These are phyloP conservation scores for Ophiorrhiza pumila DNA, from an alignment of 257 asterid genomes.

Conservation along the genomic window DNA sequence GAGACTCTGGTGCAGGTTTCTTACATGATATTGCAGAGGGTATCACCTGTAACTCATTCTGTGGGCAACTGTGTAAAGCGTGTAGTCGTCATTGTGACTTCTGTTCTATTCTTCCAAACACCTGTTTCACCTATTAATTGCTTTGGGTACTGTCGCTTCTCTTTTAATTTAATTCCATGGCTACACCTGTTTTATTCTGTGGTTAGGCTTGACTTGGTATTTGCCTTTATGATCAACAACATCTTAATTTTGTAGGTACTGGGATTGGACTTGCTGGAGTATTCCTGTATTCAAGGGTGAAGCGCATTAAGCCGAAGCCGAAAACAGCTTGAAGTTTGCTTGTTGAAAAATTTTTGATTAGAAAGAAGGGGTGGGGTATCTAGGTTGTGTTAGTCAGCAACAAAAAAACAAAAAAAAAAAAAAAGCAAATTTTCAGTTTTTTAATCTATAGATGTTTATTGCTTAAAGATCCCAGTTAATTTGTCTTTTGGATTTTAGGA, in stretches of 20 bases:
- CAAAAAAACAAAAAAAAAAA: too few relatives aligned
- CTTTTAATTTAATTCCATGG: too few relatives aligned
- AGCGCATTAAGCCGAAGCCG: slow-evolving; percentile 61
- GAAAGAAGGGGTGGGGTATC: too few relatives aligned
- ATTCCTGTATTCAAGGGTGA: slow-evolving; percentile 83
- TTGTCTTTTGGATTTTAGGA: neutral
- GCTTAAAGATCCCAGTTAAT: neutral
- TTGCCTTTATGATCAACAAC: neutral
- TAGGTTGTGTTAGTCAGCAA: too few relatives aligned
- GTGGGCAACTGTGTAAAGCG: slow-evolving; percentile 93
- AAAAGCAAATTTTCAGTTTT: slow-evolving; percentile 2
- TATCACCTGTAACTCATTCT: slow-evolving; percentile 93
- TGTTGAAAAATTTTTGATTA: slow-evolving; percentile 26
- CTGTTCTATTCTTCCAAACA: slow-evolving; percentile 85
- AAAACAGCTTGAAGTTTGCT: slow-evolving; percentile 44
- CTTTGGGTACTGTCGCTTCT: slow-evolving; percentile 49
- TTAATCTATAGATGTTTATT: slow-evolving; percentile 1
- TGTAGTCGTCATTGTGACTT: slow-evolving; percentile 82
- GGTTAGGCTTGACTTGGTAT: neutral
- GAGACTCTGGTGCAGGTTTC: slow-evolving; percentile 57
- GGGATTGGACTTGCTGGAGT: slow-evolving; percentile 91
- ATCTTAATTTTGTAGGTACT: slow-evolving; percentile 47
- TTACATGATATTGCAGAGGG: slow-evolving; percentile 89
- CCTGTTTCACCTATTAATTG: slow-evolving; percentile 70
- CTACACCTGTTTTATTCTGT: too few relatives aligned